Percentiles rank a stretch among this genome's conserved stretches.
Evolutionary conservation across 2,329 filamentous ascomycete genomes (phyloP).

Genomic region (Madurella fahalii): DNA sequence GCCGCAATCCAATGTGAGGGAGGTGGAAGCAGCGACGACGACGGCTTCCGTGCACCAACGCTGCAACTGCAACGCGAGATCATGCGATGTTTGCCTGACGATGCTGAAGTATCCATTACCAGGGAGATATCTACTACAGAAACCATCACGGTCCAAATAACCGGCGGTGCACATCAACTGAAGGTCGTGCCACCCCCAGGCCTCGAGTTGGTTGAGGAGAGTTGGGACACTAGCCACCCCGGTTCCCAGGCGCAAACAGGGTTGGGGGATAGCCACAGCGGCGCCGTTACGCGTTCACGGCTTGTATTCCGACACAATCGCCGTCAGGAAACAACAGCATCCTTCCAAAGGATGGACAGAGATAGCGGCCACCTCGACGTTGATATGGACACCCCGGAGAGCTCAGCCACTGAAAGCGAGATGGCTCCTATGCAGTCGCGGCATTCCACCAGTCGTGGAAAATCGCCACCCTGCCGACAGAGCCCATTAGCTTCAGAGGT

Average conservation of each 20-base stretch:
- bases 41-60: conserved; percentile 41
- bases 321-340: conserved; percentile 44
- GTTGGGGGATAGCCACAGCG: background rate
- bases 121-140: conserved; percentile 58
- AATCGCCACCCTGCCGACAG: background rate
- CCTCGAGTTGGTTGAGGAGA: conserved; percentile 55
- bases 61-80: conserved; percentile 50
- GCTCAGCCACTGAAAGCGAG: background rate
- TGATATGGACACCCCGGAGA: conserved; percentile 23
- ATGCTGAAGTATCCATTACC: conserved; percentile 57
- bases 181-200: conserved; percentile 53
- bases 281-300: conserved; percentile 29
- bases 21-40: conserved; percentile 21
- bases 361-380: conserved; percentile 23
- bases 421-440: background rate
- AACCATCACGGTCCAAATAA: conserved; percentile 61
- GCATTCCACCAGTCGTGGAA: background rate
- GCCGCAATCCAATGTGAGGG: conserved; percentile 36
- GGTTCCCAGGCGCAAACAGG: conserved; percentile 10
- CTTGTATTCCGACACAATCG: conserved; percentile 58
- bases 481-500: conserved; percentile 13
- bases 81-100: conserved; percentile 49
- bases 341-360: conserved; percentile 28
- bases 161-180: conserved; percentile 48
- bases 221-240: conserved; percentile 16